A percentile compares a stretch with the other conserved stretches of the same genome.
phyloP scores from a whole-genome alignment of 768 basidiomycete species.

The Phylloporus sp. region DNA sequence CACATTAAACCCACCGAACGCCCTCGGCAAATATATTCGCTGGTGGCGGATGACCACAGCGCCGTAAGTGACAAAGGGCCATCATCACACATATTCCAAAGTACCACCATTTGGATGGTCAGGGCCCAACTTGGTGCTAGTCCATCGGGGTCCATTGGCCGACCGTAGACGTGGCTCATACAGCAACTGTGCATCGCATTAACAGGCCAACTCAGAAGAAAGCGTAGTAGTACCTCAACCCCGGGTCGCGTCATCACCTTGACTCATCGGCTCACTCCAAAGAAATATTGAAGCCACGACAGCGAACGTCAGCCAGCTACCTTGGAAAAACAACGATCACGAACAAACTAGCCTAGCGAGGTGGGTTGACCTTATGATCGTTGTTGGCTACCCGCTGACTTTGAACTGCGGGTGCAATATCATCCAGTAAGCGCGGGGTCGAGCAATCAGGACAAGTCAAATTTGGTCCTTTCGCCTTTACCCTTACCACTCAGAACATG shows the following conservation, averaged over 20 bases:
- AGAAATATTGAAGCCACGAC: slow-evolving; percentile 2
- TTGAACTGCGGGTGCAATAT: slow-evolving; percentile 21
- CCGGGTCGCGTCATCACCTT: slow-evolving; percentile 22
- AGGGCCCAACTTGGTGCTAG: background rate
- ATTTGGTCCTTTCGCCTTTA: slow-evolving; percentile 2
- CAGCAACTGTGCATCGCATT: slow-evolving; percentile 8
- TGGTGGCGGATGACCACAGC: background rate
- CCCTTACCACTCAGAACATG: slow-evolving; percentile 11
- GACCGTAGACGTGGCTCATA: background rate
- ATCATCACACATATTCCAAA: background rate
- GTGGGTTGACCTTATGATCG: slow-evolving; percentile 7
- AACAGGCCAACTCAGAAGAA: slow-evolving; percentile 5
- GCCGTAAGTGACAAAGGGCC: background rate
- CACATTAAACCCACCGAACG: background rate
- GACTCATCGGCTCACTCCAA: slow-evolving; percentile 17
- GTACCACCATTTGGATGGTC: background rate
- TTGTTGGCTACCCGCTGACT: slow-evolving; percentile 20
- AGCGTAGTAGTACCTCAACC: background rate
- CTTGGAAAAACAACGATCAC: background rate
- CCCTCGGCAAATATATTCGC: background rate
- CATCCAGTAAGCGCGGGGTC: slow-evolving; percentile 10
- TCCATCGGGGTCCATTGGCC: background rate
- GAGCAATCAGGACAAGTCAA: background rate
- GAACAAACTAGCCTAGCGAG: background rate
- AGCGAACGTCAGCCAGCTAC: background rate